These are phyloP conservation scores for Backusella tuberculispora DNA, from an alignment of 192 early-diverging fungal genomes.

Conservation along the genomic window DNA sequence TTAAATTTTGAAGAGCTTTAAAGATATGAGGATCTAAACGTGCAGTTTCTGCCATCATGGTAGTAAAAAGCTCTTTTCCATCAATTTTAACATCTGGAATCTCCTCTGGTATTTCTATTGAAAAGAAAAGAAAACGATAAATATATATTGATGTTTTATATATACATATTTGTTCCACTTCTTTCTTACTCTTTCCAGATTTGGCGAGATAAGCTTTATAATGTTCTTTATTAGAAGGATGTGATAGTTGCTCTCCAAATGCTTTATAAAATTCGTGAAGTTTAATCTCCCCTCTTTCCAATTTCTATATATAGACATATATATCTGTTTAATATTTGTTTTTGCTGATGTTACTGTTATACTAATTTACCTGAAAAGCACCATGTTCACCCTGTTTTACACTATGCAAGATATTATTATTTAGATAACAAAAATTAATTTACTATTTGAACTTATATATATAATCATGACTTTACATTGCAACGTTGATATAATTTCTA, in stretches of 20 bases:
- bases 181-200: constrained; percentile 30
- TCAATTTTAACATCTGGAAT: constrained; percentile 48
- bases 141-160: not conserved
- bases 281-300: constrained; percentile 66
- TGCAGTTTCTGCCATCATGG: constrained; percentile 65
- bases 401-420: constrained; percentile 12
- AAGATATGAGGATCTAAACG: constrained; percentile 50
- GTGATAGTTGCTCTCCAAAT: constrained; percentile 63
- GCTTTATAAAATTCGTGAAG: constrained; percentile 57
- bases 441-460: not conserved
- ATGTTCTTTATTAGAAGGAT: constrained; percentile 50
- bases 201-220: constrained; percentile 51
- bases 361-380: constrained; percentile 45
- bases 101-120: constrained; percentile 1
- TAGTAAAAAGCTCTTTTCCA: constrained; percentile 61
- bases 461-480: constrained; percentile 53
- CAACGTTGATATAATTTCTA: constrained; percentile 81
- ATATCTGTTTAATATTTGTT: not conserved
- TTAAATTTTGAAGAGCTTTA: constrained; percentile 51
- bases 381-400: constrained; percentile 45
- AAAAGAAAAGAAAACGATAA: not conserved
- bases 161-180: not conserved
- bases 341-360: not conserved
- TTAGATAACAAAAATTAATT: not conserved
- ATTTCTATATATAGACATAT: constrained; percentile 36